Base-by-base conservation (phyloP, 179 eudicot genomes). In the Spinacia oleracea region DNA sequence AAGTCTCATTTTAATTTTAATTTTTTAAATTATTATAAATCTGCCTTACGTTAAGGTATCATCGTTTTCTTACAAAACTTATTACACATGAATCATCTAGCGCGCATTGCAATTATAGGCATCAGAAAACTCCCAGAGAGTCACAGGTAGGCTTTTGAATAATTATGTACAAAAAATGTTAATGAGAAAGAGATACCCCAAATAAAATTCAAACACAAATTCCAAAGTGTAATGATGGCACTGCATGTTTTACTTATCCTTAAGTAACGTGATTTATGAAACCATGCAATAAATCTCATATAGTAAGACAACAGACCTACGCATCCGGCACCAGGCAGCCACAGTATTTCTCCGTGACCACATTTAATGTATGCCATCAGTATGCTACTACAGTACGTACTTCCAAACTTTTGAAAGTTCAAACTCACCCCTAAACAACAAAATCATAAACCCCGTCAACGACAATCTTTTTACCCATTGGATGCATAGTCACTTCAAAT, bases 181-280 rank as follows among this genome's bases (percentile, higher is more conserved):
- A 7, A n/a, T n/a, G n/a, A n/a, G 15, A 50, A 69, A 10, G 32
- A 46, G 11, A 51, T 7, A 14, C 9, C 15, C 29, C 20, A 31
- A 1, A 68, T 34, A 16, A 25, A 42, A 20, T 60, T 46, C 38
- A 15, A 53, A 81, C 70, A 73, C 79, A 55, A 78, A 29, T 46
- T 67, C 35, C 78, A 21, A 82, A 67, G 70, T 25, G 66, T 25
- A 83, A 83, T 83, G 79, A 83, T 83, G 80, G 38, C 69, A 75
- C 18, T 79, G 83, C 78, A 80, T 65, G 74, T 73, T 27, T 35
- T 72, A 15, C 48, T 58, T 46, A 27, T 50, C 58, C 56, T 63
- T 83, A 80, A 73, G 83, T 76, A 53, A 79, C 82, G 74, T 79
- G 67, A 64, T 68, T 62, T 67, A 45, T 31, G 65, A 58, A 70